Evolutionary conservation across 441 rosid genomes (phyloP).

Genomic region (Gossypium trilobum): DNA sequence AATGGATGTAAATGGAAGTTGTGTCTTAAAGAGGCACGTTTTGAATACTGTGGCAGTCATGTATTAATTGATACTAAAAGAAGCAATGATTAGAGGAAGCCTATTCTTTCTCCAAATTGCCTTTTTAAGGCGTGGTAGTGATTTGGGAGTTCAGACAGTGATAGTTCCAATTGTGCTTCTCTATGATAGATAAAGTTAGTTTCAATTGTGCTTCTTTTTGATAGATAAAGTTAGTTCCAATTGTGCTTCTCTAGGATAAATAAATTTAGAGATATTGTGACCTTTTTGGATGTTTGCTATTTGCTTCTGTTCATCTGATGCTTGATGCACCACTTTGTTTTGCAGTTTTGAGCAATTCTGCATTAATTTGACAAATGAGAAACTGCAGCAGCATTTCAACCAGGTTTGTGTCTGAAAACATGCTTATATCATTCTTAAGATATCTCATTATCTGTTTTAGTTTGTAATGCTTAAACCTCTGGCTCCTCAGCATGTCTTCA

Average conservation of each 20-base stretch:
- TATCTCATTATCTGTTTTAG: conserved; percentile 16
- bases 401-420: conserved; percentile 46
- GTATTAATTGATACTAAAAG: not conserved
- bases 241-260: not conserved
- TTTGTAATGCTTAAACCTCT: conserved; percentile 14
- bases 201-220: not conserved
- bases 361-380: conserved; percentile 94
- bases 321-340: conserved; percentile 11
- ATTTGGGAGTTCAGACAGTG: not conserved
- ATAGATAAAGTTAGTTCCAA: not conserved
- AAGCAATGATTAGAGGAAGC: conserved; percentile 10
- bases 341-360: conserved; percentile 96
- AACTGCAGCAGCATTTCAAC: conserved; percentile 95
- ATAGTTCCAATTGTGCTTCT: not conserved
- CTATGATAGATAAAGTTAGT: not conserved
- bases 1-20: conserved; percentile 14
- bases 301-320: conserved; percentile 21
- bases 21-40: conserved; percentile 1
- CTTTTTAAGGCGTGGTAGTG: not conserved
- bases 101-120: conserved; percentile 10
- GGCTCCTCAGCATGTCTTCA: conserved; percentile 78
- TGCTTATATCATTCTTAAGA: not conserved
- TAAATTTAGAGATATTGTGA: not conserved
- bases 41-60: not conserved
- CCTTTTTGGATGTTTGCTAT: conserved; percentile 10